Conservation (phyloP, 78 protist genomes). For the Cavenderia fasciculata region DNA sequence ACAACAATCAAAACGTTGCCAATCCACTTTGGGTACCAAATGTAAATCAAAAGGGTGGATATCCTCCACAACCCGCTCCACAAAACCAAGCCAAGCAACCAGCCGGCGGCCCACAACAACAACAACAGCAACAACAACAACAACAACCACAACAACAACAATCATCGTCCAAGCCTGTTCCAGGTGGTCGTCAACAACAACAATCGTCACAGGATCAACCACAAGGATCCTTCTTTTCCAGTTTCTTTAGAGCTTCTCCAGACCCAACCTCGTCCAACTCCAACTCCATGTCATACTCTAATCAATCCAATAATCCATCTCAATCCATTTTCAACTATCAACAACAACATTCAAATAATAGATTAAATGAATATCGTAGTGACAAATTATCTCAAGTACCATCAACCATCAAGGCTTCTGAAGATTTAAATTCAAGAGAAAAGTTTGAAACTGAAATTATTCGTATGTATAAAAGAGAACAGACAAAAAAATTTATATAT, state of each 20-base stretch:
- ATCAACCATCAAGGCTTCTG: conserved; percentile 51
- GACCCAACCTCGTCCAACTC: not conserved
- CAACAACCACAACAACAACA: too few relatives aligned
- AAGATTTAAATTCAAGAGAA: conserved; percentile 21
- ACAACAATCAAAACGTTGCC: not conserved
- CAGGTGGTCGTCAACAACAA: not conserved
- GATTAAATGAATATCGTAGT: conserved; percentile 34
- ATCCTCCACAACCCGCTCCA: not conserved
- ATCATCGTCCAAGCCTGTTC: not conserved
- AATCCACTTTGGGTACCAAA: not conserved
- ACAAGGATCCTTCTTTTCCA: not conserved
- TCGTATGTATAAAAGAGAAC: conserved; percentile 11
- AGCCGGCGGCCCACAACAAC: not conserved
- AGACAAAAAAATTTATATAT: too few relatives aligned
- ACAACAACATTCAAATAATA: not conserved
- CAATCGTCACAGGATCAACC: not conserved
- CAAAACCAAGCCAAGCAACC: conserved; percentile 1
- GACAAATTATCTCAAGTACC: conserved; percentile 65
- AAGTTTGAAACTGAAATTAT: conserved; percentile 83
- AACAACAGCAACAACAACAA: conserved; percentile 7
- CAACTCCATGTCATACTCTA: too few relatives aligned
- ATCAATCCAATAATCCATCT: too few relatives aligned
- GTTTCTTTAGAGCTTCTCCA: conserved; percentile 1
- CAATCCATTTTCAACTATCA: too few relatives aligned
- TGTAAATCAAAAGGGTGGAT: not conserved